Evolutionary conservation across 805 yeast species (phyloP), one percentile per base, ranked within the genome.

Genomic region (Yarrowia hollandica): DNA sequence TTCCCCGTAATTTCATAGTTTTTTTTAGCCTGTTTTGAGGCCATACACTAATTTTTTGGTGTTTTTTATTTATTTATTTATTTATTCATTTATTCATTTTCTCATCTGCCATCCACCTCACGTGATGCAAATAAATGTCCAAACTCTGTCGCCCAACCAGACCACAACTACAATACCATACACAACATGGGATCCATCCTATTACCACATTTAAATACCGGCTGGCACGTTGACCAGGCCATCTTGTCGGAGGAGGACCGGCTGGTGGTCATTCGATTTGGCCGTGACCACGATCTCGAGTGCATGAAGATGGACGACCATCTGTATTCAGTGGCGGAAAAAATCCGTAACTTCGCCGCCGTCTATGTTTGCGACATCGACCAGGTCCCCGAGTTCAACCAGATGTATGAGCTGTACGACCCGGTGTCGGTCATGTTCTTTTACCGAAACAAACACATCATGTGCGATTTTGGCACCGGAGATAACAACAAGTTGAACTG

Each of bases 391-490:
- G 99, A 90, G 66, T 94, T 94, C 73, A 92, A 86, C 66, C 78
- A 82, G 67, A 88, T 90, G 92, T 90, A 90, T 69, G 96, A 90
- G 69, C 74, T 90, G 42, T 88, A 85, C 68, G 98, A 91, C 66
- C 95, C 96, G 14, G 81, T 89, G 78, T 85, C 96, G 41, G 77
- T 94, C 56, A 94, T 94, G 98, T 91, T 92, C 69, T 92, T 94
- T 71, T 90, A 81, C 73, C 77, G 95, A 55, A 92, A 92, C 74
- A 72, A 90, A 70, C 98, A 92, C 71, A 91, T 92, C 96, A 84
- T 94, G 95, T 89, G 97, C 72, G 99, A 94, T 75, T 90, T 91
- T 71, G 99, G 99, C 2, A 94, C 98, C 0, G 99, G 99, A 28
- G 90, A 94, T 69, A 94, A 94, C 72, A 94, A 94, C 76, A 92